phyloP scores from a whole-genome alignment of 768 basidiomycete species.

The Lactarius tabidus region DNA sequence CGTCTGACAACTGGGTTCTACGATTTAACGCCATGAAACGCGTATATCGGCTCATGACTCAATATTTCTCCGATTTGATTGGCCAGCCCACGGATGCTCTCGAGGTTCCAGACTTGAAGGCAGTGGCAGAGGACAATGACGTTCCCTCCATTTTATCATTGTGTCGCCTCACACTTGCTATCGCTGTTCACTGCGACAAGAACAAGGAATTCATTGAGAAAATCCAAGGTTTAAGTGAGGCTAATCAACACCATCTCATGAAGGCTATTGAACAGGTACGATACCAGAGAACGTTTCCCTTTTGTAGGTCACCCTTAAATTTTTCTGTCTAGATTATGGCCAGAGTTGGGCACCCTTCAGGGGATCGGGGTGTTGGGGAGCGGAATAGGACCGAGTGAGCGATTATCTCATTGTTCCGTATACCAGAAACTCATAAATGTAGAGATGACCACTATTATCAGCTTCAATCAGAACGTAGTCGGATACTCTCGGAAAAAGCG shows the following conservation, averaged over 20 bases:
- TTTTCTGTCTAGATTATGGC: conserved; percentile 59
- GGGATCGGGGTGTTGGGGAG: conserved; percentile 48
- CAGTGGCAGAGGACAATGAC: conserved; percentile 74
- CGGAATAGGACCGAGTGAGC: conserved; percentile 76
- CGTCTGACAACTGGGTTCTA: conserved; percentile 85
- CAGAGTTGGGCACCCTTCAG: conserved; percentile 53
- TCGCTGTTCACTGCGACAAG: conserved; percentile 83
- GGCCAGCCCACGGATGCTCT: conserved; percentile 73
- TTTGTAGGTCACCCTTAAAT: conserved; percentile 3
- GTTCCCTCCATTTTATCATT: conserved; percentile 62
- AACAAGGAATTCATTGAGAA: conserved; percentile 86
- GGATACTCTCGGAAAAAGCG: conserved; percentile 79
- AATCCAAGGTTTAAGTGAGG: conserved; percentile 80
- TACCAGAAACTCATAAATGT: conserved; percentile 16
- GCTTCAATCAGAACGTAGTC: conserved; percentile 76
- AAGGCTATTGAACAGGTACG: conserved; percentile 85
- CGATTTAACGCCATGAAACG: conserved; percentile 81
- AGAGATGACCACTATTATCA: conserved; percentile 89
- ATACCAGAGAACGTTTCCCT: conserved; percentile 5
- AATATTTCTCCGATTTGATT: conserved; percentile 81
- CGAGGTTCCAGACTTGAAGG: conserved; percentile 85
- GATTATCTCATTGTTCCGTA: neutral
- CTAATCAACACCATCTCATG: conserved; percentile 87
- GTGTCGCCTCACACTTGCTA: conserved; percentile 78
- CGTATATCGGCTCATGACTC: conserved; percentile 82